A percentile compares a stretch with the other conserved stretches of the same genome.
Evolutionary conservation across 2,329 filamentous ascomycete genomes (phyloP).

Genomic region (Xylariaceae sp.): DNA sequence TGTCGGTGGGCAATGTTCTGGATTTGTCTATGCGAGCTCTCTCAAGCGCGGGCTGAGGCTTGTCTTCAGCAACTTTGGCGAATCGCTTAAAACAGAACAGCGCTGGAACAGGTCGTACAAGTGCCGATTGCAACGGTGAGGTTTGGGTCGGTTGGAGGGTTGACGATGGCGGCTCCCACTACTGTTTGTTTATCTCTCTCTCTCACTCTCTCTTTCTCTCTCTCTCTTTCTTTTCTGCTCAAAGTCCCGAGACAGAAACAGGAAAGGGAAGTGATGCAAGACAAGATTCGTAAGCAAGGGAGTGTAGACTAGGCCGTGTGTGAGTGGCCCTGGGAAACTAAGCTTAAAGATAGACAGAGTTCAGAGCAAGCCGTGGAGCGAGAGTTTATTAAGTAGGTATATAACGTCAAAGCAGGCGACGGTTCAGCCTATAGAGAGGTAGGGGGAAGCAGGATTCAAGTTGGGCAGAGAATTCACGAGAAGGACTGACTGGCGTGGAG

Average conservation of each 20-base stretch:
- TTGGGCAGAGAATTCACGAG: conserved; percentile 22
- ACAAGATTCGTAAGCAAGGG: conserved; percentile 15
- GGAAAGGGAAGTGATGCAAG: conserved; percentile 19
- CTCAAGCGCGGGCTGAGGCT: conserved; percentile 18
- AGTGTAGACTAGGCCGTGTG: conserved; percentile 9
- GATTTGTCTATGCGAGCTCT: conserved; percentile 17
- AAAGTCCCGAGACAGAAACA: conserved; percentile 14
- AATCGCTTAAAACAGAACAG: conserved; percentile 29
- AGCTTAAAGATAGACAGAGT: conserved; percentile 6
- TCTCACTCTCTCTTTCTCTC: not conserved
- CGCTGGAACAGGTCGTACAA: conserved; percentile 30
- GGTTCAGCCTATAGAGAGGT: not conserved
- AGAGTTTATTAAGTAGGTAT: conserved; percentile 24
- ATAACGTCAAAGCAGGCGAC: conserved; percentile 7
- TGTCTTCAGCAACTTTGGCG: conserved; percentile 22
- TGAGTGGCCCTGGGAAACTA: conserved; percentile 7
- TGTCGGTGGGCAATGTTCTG: conserved; percentile 15
- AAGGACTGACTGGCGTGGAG: conserved; percentile 24
- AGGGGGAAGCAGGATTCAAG: not conserved
- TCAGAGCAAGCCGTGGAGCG: conserved; percentile 5
- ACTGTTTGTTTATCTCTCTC: conserved; percentile 14
- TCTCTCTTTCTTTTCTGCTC: not conserved
- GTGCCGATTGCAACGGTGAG: conserved; percentile 16
- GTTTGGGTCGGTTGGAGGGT: conserved; percentile 1
- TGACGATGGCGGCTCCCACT: not conserved